Conservation (phyloP, 768 basidiomycete genomes). For the Suillus tomentosus region DNA sequence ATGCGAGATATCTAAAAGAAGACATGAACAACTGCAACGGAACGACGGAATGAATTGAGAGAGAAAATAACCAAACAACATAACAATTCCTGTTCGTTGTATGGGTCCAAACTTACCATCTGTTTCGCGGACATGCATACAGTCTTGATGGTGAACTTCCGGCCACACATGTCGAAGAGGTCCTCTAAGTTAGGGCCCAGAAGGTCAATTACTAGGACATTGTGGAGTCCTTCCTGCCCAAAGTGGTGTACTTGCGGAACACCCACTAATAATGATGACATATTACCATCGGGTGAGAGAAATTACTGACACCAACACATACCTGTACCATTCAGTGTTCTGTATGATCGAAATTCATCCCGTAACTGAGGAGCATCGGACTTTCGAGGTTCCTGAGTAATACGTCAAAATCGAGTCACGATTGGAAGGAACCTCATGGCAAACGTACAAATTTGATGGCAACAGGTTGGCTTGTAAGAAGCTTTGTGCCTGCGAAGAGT, state of each 20-base stretch:
- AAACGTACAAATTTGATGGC: conserved; percentile 94
- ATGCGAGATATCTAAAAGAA: conserved; percentile 82
- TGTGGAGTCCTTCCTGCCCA: conserved; percentile 97
- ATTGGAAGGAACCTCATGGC: conserved; percentile 8
- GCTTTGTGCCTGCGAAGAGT: conserved; percentile 67
- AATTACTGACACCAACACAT: conserved; percentile 35
- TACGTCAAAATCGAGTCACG: conserved; percentile 15
- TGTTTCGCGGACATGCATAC: conserved; percentile 99
- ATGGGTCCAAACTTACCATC: conserved; percentile 66
- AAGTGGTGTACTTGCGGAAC: conserved; percentile 99
- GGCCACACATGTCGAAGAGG: conserved; percentile 98
- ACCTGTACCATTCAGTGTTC: conserved; percentile 91
- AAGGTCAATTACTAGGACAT: conserved; percentile 91
- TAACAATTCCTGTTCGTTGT: not conserved
- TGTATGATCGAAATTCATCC: conserved; percentile 97
- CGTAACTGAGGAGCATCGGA: conserved; percentile 97
- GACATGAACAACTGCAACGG: conserved; percentile 9
- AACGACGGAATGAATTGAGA: conserved; percentile 15
- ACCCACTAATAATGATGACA: conserved; percentile 60
- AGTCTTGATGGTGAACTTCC: conserved; percentile 97
- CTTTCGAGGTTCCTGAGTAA: conserved; percentile 85
- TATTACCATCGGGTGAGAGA: conserved; percentile 19
- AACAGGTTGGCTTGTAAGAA: conserved; percentile 82
- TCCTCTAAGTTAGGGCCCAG: conserved; percentile 98
- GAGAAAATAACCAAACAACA: not conserved